Evolutionary conservation across 805 yeast genomes (phyloP).

Genomic region (Ogataea nonfermentans): DNA sequence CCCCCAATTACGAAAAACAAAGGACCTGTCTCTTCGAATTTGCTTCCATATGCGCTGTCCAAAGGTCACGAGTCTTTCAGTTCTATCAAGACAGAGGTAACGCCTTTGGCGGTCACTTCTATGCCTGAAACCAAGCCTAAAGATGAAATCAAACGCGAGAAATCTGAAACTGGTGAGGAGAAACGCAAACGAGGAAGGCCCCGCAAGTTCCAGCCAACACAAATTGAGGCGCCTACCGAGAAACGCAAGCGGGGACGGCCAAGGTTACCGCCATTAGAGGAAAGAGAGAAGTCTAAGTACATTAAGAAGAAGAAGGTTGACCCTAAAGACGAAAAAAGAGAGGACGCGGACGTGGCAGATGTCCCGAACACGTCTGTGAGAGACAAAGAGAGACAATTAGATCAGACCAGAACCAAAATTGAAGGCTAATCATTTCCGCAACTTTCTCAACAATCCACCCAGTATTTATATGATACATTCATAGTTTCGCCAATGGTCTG

Average conservation of each 20-base stretch:
- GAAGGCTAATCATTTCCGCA: neutral
- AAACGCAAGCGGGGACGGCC: constrained; percentile 33
- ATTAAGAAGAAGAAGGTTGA: constrained; percentile 20
- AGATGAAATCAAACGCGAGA: constrained; percentile 8
- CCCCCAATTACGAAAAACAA: constrained; percentile 17
- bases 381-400: neutral
- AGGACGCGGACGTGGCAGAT: neutral
- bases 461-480: constrained; percentile 3
- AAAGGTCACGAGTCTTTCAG: constrained; percentile 1
- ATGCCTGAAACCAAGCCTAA: neutral
- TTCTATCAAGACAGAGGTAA: neutral
- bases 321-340: constrained; percentile 5
- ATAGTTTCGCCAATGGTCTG: constrained; percentile 9
- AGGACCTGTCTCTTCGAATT: constrained; percentile 6
- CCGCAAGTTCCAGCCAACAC: constrained; percentile 19
- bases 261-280: constrained; percentile 28
- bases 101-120: neutral
- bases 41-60: constrained; percentile 5
- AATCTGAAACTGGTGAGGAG: constrained; percentile 6
- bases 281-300: constrained; percentile 27
- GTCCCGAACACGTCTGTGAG: neutral
- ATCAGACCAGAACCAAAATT: neutral
- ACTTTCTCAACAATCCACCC: neutral
- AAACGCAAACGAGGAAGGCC: constrained; percentile 29
- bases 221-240: constrained; percentile 4